Evolutionary conservation across 1,284 basidiomycete genomes (phyloP).

Genomic region (Phaffia rhodozyma): DNA sequence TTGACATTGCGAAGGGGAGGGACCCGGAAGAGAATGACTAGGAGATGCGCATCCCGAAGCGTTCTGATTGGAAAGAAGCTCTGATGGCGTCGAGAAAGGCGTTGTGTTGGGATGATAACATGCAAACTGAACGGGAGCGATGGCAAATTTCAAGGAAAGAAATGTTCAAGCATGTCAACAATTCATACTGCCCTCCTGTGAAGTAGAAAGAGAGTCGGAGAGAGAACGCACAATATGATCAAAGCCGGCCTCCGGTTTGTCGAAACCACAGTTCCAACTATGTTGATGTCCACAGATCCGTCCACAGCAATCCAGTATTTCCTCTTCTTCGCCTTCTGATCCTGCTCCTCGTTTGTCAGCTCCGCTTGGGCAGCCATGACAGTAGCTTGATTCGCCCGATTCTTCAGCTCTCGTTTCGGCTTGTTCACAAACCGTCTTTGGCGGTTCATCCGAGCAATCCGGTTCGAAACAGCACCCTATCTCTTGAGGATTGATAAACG

Average conservation of each 20-base stretch:
- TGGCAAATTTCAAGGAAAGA: not conserved
- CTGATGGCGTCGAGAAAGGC: not conserved
- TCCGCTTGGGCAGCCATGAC: not conserved
- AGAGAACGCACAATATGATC: not conserved
- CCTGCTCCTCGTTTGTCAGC: too few relatives aligned
- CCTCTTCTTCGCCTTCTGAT: not conserved
- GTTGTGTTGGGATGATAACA: constrained; percentile 1
- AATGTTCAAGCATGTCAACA: not conserved
- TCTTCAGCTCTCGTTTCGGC: not conserved
- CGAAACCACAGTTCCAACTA: not conserved
- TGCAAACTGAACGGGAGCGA: not conserved
- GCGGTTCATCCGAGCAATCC: too few relatives aligned
- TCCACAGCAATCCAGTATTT: not conserved
- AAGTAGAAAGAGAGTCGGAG: too few relatives aligned
- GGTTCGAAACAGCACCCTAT: too few relatives aligned
- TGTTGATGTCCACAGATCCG: not conserved
- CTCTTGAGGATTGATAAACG: too few relatives aligned
- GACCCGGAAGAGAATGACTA: not conserved
- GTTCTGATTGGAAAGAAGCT: not conserved
- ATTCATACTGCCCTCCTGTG: not conserved
- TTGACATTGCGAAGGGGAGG: not conserved
- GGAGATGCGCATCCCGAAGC: not conserved
- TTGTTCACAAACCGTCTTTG: not conserved
- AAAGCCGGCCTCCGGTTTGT: not conserved
- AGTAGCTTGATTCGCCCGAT: not conserved